phyloP scores from a whole-genome alignment of 768 basidiomycete species.

The Serendipita sp. region DNA sequence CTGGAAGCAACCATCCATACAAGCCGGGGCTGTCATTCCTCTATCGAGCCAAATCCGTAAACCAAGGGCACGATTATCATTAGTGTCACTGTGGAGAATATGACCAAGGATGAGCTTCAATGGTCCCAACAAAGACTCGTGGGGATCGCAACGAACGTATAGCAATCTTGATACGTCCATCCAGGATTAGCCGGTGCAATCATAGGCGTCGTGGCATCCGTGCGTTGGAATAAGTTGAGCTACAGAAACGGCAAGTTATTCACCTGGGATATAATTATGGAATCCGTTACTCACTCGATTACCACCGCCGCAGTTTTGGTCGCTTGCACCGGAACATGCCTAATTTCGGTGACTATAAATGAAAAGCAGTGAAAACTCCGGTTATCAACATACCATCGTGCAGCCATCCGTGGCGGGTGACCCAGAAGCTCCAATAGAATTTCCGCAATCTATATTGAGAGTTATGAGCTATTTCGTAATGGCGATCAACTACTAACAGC shows the following conservation, averaged over 20 bases:
- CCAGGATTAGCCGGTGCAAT: background rate
- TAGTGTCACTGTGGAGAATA: background rate
- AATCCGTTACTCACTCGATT: background rate
- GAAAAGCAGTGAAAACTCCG: no score
- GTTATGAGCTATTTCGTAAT: background rate
- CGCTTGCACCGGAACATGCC: no score
- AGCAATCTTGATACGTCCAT: background rate
- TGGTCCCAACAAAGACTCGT: background rate
- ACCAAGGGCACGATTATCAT: background rate
- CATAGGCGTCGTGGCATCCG: background rate
- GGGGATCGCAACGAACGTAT: background rate
- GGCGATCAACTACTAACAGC: background rate
- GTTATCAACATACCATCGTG: slow-evolving; percentile 46
- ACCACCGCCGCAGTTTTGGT: background rate
- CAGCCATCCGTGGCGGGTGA: slow-evolving; percentile 36
- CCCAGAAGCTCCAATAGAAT: slow-evolving; percentile 29
- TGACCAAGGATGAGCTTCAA: background rate
- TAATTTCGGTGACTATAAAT: no score
- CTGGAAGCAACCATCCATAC: slow-evolving; percentile 30
- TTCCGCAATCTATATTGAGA: slow-evolving; percentile 32
- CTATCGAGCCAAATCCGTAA: slow-evolving; percentile 20
- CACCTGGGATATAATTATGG: background rate
- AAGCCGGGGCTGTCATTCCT: slow-evolving; percentile 33
- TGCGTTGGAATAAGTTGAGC: background rate
- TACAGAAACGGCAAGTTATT: background rate